phyloP scores from a whole-genome alignment of 805 yeast species.

The Huiozyma sinensis region DNA sequence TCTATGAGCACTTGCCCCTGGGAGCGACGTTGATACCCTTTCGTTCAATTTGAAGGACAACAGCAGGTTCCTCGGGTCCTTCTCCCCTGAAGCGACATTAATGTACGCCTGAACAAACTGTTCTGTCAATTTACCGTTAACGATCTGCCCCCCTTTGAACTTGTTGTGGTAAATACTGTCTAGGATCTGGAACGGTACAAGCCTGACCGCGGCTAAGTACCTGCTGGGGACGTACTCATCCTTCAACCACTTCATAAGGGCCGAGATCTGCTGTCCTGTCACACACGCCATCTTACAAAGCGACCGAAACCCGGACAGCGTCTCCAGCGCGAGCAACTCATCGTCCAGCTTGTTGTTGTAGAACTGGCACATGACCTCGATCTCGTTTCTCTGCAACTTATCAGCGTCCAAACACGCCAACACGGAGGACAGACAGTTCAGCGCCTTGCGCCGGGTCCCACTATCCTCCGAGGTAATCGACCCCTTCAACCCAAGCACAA shows the following conservation, averaged over 20 bases:
- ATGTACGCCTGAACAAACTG: constrained; percentile 46
- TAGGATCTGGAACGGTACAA: constrained; percentile 44
- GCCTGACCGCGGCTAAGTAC: constrained; percentile 53
- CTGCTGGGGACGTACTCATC: constrained; percentile 44
- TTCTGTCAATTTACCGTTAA: constrained; percentile 13
- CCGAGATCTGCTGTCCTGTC: constrained; percentile 26
- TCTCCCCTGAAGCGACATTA: constrained; percentile 73
- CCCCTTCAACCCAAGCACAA: constrained; percentile 52
- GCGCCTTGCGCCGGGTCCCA: constrained; percentile 38
- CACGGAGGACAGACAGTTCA: constrained; percentile 33
- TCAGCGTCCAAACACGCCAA: constrained; percentile 23
- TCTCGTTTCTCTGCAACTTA: constrained; percentile 31
- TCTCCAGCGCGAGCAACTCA: constrained; percentile 38
- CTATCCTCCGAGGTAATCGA: constrained; percentile 51
- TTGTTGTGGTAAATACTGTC: constrained; percentile 24
- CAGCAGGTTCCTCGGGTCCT: constrained; percentile 84
- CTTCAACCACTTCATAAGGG: constrained; percentile 30
- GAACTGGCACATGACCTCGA: constrained; percentile 38
- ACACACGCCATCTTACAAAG: constrained; percentile 45
- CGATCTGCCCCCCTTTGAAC: constrained; percentile 17
- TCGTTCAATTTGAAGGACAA: constrained; percentile 51
- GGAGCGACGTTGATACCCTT: constrained; percentile 30
- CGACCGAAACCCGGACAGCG: constrained; percentile 43
- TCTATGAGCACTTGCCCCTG: constrained; percentile 23
- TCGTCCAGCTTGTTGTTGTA: constrained; percentile 60